Conservation (phyloP, 2,329 filamentous ascomycete genomes). For the Ceratocystis smalleyi region DNA sequence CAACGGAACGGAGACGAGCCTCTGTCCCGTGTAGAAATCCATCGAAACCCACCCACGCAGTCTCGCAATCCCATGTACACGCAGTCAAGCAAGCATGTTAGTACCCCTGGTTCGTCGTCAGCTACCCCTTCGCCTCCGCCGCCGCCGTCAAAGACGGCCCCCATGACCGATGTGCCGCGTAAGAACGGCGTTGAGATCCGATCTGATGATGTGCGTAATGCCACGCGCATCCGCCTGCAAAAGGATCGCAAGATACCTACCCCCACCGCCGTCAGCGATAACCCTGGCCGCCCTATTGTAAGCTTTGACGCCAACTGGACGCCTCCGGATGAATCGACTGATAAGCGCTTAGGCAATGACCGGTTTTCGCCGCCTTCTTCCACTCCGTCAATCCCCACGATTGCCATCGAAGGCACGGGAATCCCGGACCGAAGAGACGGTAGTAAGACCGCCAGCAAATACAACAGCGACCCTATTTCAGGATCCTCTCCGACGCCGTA, state of each 20-base stretch:
- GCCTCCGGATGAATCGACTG: slow-evolving; percentile 53
- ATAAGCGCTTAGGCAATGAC: slow-evolving; percentile 36
- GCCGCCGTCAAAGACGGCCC: background rate
- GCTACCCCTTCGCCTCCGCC: slow-evolving; percentile 3
- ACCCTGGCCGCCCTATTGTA: slow-evolving; percentile 82
- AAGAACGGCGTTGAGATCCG: slow-evolving; percentile 74
- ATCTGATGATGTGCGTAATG: slow-evolving; percentile 72
- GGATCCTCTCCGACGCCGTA: slow-evolving; percentile 1
- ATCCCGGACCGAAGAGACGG: slow-evolving; percentile 1
- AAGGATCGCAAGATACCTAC: slow-evolving; percentile 80
- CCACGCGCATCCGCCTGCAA: slow-evolving; percentile 66
- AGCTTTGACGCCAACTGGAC: slow-evolving; percentile 84
- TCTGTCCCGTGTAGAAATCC: slow-evolving; percentile 51
- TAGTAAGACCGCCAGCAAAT: background rate
- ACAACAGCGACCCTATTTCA: background rate
- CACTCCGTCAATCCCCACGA: slow-evolving; percentile 6
- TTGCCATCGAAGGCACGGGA: slow-evolving; percentile 8
- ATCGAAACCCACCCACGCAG: slow-evolving; percentile 69
- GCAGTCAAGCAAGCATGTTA: slow-evolving; percentile 2
- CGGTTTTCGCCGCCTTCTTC: slow-evolving; percentile 16
- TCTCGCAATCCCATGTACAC: slow-evolving; percentile 63
- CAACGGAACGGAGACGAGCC: slow-evolving; percentile 26
- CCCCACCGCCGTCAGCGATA: slow-evolving; percentile 81
- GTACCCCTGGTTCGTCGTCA: background rate
- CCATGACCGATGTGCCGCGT: slow-evolving; percentile 6